phyloP scores from a whole-genome alignment of 1,284 basidiomycete species.

The Ceratobasidium papillatum region DNA sequence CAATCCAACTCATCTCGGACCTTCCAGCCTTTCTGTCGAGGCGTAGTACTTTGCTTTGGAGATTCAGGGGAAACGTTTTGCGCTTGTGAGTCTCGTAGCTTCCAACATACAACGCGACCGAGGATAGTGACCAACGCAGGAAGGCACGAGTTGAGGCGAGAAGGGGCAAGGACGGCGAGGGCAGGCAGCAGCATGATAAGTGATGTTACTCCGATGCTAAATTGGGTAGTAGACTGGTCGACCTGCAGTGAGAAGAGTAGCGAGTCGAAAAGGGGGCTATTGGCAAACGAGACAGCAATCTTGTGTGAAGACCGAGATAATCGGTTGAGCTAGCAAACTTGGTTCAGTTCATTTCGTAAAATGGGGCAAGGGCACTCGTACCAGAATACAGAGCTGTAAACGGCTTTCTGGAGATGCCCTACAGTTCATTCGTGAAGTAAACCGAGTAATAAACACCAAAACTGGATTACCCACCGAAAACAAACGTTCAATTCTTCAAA shows the following conservation, averaged over 20 bases:
- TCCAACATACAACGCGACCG: conserved; percentile 76
- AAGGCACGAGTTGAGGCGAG: conserved; percentile 64
- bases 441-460: not conserved
- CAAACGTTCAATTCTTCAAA: conserved; percentile 68
- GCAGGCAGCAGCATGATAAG: conserved; percentile 76
- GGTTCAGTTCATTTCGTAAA: not conserved
- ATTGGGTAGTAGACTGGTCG: conserved; percentile 75
- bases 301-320: conserved; percentile 40
- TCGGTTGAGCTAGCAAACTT: conserved; percentile 37
- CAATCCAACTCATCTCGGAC: conserved; percentile 67
- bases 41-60: not conserved
- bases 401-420: conserved; percentile 39
- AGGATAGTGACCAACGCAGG: conserved; percentile 71
- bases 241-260: conserved; percentile 70
- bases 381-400: conserved; percentile 39
- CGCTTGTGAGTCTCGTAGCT: conserved; percentile 54
- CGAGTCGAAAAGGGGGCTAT: conserved; percentile 68
- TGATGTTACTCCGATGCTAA: conserved; percentile 67
- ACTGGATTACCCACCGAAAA: conserved; percentile 53
- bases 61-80: conserved; percentile 46
- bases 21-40: conserved; percentile 46
- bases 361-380: not conserved
- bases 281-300: conserved; percentile 57
- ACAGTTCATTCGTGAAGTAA: not conserved
- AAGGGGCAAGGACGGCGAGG: conserved; percentile 68